phyloP scores from a whole-genome alignment of 2,329 filamentous ascomycete genomes.

The Phaeophleospora eucalypticola region DNA sequence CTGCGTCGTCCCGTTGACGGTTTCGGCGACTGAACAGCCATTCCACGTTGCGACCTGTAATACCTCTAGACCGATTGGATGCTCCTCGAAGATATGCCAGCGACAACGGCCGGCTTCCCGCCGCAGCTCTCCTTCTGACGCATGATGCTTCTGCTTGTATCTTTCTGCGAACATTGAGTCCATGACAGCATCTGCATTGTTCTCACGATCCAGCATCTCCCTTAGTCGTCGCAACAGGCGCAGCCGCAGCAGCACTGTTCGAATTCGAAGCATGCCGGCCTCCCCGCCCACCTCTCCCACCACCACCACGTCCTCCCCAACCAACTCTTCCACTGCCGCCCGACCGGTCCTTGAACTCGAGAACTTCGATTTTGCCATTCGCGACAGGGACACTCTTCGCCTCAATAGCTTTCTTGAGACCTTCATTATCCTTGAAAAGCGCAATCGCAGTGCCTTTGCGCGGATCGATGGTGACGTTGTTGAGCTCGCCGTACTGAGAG shows the following conservation, averaged over 20 bases:
- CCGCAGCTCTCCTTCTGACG: too few relatives aligned
- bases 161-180: too few relatives aligned
- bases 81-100: too few relatives aligned
- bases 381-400: slow-evolving; percentile 79
- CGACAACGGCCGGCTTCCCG: too few relatives aligned
- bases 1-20: too few relatives aligned
- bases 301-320: slow-evolving; percentile 15
- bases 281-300: slow-evolving; percentile 14
- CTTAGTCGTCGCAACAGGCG: background rate
- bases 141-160: too few relatives aligned
- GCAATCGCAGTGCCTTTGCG: slow-evolving; percentile 93
- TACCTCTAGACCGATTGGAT: too few relatives aligned
- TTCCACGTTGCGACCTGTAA: too few relatives aligned
- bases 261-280: slow-evolving; percentile 11
- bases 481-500: slow-evolving; percentile 67
- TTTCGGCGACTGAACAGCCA: too few relatives aligned
- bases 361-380: slow-evolving; percentile 78
- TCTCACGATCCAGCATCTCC: background rate
- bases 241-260: background rate
- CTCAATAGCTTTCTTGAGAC: slow-evolving; percentile 71
- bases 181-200: too few relatives aligned
- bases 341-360: slow-evolving; percentile 66
- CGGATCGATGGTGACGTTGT: slow-evolving; percentile 85
- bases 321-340: slow-evolving; percentile 14
- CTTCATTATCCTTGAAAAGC: slow-evolving; percentile 71